Base-by-base conservation (phyloP, 2,329 filamentous ascomycete genomes). In the Pseudogymnoascus sp. region DNA sequence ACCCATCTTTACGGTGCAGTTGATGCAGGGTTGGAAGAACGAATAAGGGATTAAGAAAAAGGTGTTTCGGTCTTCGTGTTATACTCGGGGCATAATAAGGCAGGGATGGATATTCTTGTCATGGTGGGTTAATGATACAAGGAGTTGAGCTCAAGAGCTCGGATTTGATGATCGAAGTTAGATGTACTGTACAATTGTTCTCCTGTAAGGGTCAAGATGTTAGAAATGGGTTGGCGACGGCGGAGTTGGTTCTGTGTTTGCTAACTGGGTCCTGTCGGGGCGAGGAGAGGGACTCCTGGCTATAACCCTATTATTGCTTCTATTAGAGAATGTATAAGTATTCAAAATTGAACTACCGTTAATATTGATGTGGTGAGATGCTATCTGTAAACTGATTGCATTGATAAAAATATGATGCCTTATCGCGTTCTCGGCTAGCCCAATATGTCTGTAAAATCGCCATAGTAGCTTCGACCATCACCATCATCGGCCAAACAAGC, bases 11-110 rank as follows among this genome's bases (percentile, higher is more conserved):
- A 63, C 65, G 21, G 70, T 72, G 18, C 69, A 72, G 55, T 62
- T 73, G 37, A 65, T 72, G 31, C 58, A 60, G 55, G 66, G 64
- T 13, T 73, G 71, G 71, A 72, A 72, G 67, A 67, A 64, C 60
- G 63, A 40, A 6, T 55, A 33, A 55, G 29, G 48, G 48, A 21
- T 55, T 55, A 15, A 55, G 48, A 12, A 29, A 15, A 18, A 9
- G 48, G 48, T 55, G 48, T 55, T 55, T 33, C 29, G 29, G 48
- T 33, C 48, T 55, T 55, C 15, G n/a, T 55, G 48, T 55, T 55
- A 33, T 4, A 55, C 29, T 55, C 3, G 48, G 45, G 9, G 48
- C 29, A 55, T 55, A 55, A 33, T 33, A 33, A 55, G 48, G 29
- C 29, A 33, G 21, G n/a, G 48, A 55, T 55, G 48, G 48, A 55